These are phyloP conservation scores for Agrocybe praecox DNA, from an alignment of 768 basidiomycete species.

Conservation along the genomic window DNA sequence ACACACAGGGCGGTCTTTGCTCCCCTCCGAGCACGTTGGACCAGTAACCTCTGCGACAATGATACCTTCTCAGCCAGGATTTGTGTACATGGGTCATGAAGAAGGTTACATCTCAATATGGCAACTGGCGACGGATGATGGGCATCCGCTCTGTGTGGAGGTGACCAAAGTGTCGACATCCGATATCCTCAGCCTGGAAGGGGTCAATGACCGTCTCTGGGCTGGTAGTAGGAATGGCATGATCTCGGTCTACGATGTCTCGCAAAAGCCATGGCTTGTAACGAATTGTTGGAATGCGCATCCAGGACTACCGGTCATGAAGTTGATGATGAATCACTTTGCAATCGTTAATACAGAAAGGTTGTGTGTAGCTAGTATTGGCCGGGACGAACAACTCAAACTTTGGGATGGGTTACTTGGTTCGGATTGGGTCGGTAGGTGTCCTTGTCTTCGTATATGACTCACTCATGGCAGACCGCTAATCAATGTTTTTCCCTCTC, in stretches of 20 bases:
- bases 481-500: not conserved
- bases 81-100: slow-evolving; percentile 89
- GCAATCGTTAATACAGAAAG: slow-evolving; percentile 71
- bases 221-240: slow-evolving; percentile 82
- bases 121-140: slow-evolving; percentile 55
- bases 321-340: slow-evolving; percentile 69
- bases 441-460: slow-evolving; percentile 14
- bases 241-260: slow-evolving; percentile 81
- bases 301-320: slow-evolving; percentile 60
- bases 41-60: slow-evolving; percentile 82
- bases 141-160: slow-evolving; percentile 66
- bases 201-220: slow-evolving; percentile 86
- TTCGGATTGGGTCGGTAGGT: slow-evolving; percentile 84
- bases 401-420: slow-evolving; percentile 93
- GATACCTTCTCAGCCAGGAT: slow-evolving; percentile 64
- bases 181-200: slow-evolving; percentile 82
- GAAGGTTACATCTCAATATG: slow-evolving; percentile 90
- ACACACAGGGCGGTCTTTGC: slow-evolving; percentile 50
- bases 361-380: slow-evolving; percentile 75
- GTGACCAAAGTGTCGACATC: slow-evolving; percentile 81
- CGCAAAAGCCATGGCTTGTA: slow-evolving; percentile 76
- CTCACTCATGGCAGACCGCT: not conserved
- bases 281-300: slow-evolving; percentile 92
- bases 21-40: slow-evolving; percentile 75
- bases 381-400: slow-evolving; percentile 69